Evolutionary conservation across 2,329 filamentous ascomycete genomes (phyloP).

Genomic region (Plectosphaerella sp.): DNA sequence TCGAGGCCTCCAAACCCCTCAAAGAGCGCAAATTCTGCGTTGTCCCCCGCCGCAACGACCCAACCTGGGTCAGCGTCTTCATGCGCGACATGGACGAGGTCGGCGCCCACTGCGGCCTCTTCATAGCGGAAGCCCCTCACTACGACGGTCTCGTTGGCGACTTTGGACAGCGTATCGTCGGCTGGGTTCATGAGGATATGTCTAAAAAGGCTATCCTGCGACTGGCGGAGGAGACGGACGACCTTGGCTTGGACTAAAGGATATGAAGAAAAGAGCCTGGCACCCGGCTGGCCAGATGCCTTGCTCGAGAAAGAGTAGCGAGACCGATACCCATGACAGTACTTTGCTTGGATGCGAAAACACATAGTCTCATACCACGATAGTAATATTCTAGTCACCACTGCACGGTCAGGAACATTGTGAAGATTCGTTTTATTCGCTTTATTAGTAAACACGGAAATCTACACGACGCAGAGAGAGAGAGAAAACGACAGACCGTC

Average conservation of each 20-base stretch:
- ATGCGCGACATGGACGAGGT: constrained; percentile 86
- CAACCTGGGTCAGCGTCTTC: constrained; percentile 71
- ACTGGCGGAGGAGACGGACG: constrained; percentile 12
- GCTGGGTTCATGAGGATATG: constrained; percentile 65
- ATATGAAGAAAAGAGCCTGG: background rate
- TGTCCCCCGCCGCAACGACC: constrained; percentile 60
- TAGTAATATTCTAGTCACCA: too few relatives aligned
- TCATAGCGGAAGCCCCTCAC: constrained; percentile 64
- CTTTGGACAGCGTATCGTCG: constrained; percentile 60
- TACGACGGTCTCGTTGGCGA: constrained; percentile 77
- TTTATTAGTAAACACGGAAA: background rate
- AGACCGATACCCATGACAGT: background rate
- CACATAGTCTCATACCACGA: background rate
- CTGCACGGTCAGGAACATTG: background rate
- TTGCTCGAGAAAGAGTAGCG: background rate
- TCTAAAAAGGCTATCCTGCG: constrained; percentile 34
- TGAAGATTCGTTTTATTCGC: background rate
- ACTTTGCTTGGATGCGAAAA: background rate
- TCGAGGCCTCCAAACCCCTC: constrained; percentile 23
- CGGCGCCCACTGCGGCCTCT: constrained; percentile 77
- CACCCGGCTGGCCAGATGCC: background rate
- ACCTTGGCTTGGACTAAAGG: background rate
- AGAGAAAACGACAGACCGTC: background rate
- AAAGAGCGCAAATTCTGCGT: constrained; percentile 77
- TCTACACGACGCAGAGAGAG: background rate